Base-by-base conservation (phyloP, 176 grass and related monocot genomes). In the Thalia dealbata region DNA sequence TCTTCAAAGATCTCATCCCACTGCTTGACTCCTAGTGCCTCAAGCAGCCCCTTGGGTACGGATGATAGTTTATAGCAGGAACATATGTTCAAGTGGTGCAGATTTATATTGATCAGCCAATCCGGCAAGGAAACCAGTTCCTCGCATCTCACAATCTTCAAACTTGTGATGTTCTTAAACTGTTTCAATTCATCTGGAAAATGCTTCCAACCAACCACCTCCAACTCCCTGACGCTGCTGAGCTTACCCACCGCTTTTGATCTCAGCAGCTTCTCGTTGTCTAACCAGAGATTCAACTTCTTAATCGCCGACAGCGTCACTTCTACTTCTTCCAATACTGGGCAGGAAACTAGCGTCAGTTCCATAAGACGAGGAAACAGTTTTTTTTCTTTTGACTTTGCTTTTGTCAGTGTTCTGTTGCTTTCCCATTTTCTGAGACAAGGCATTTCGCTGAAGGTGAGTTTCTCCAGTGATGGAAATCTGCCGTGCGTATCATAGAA, bases 371-470 rank as follows among this genome's bases (percentile, higher is more conserved):
- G 3, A 62, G 30, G 19, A 3, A 42, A 42, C 30, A 68, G 18
- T 21, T 13, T 1, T 68, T 14, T 12, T 58, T 16, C 16, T 58
- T 18, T 58, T 15, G 32, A 4, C 32, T 12, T 62, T 62, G 13
- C 25, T 62, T 27, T 14, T 22, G 22, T 25, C n/a, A 23, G n/a
- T n/a, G n/a, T n/a, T n/a, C n/a, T n/a, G n/a, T n/a, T n/a, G n/a
- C 10, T 62, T 4, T 29, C 13, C 24, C 28, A 68, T 43, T 10
- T 22, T 22, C 22, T 21, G 11, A 68, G 65, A 4, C 3, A 43
- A 22, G 65, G 65, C 65, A 68, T 68, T 22, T 24, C 35, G n/a
- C 32, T 43, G 6, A 68, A 68, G 5, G 65, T 68, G 30, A 68
- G 65, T 14, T 68, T 18, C 22, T n/a, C 7, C 19, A 68, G 35